Evolutionary conservation across 176 grass and related monocot species (phyloP).

Genomic region (Rhynchospora pubera): DNA sequence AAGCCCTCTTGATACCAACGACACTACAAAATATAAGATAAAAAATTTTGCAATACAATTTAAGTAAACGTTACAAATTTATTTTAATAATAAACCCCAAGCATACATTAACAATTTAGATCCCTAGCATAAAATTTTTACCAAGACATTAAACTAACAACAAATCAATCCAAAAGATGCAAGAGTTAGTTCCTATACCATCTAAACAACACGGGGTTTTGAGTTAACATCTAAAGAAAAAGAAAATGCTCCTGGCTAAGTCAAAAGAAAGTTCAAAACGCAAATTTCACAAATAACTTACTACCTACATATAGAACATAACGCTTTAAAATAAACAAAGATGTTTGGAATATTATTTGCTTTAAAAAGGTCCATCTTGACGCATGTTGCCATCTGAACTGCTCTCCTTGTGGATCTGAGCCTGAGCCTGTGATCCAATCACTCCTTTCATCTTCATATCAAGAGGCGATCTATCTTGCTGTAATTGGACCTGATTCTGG

Average conservation of each 20-base stretch:
- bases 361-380: conserved; percentile 18
- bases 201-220: not conserved
- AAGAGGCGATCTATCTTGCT: conserved; percentile 28
- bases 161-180: not conserved
- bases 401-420: not conserved
- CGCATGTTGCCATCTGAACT: not conserved
- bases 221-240: conserved; percentile 17
- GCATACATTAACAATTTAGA: too few relatives aligned
- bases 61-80: too few relatives aligned
- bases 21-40: too few relatives aligned
- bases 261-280: conserved; percentile 6
- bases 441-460: conserved; percentile 65
- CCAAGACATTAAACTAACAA: not conserved
- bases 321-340: not conserved
- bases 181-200: not conserved
- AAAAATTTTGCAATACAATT: too few relatives aligned
- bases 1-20: too few relatives aligned
- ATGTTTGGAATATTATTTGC: not conserved
- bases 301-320: conserved; percentile 20
- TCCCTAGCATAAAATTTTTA: not conserved
- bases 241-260: not conserved
- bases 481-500: conserved; percentile 34
- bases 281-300: conserved; percentile 1
- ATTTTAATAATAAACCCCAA: too few relatives aligned
- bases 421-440: conserved; percentile 13